Percentiles rank a stretch among this genome's conserved stretches.
Conservation (phyloP, 2,329 filamentous ascomycete species). For the Zasmidium citrigriseum region DNA sequence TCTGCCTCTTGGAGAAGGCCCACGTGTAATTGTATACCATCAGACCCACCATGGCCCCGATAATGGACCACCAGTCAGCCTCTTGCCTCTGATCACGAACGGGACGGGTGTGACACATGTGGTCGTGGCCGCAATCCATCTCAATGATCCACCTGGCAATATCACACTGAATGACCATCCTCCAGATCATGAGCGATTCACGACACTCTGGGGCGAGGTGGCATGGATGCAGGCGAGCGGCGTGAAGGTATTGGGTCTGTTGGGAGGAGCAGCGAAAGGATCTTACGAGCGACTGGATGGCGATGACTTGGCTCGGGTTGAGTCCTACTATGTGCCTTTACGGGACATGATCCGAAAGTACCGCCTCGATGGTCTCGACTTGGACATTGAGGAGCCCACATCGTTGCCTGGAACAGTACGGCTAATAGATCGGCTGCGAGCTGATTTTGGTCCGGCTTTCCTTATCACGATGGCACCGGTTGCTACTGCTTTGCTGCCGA, state of each 20-base stretch:
- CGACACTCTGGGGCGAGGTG: constrained; percentile 77
- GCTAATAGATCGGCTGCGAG: constrained; percentile 49
- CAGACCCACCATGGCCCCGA: constrained; percentile 63
- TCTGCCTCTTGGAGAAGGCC: constrained; percentile 39
- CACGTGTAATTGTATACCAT: constrained; percentile 59
- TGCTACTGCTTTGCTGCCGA: constrained; percentile 67
- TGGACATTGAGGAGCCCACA: constrained; percentile 79
- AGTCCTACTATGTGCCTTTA: constrained; percentile 71
- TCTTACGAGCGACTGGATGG: constrained; percentile 62
- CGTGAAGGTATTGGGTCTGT: constrained; percentile 80
- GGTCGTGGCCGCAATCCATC: constrained; percentile 82
- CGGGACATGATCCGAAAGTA: constrained; percentile 63
- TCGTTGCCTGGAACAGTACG: constrained; percentile 63
- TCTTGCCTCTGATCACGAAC: constrained; percentile 62
- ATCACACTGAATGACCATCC: constrained; percentile 80
- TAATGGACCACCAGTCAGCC: constrained; percentile 56
- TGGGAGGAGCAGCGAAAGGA: constrained; percentile 80
- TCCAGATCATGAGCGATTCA: constrained; percentile 64
- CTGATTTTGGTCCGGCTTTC: constrained; percentile 70
- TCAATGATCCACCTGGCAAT: constrained; percentile 67
- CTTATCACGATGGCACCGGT: constrained; percentile 82
- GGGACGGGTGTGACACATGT: constrained; percentile 73
- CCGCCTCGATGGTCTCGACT: constrained; percentile 68
- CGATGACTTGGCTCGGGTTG: constrained; percentile 64
- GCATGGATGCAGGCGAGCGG: constrained; percentile 69